Evolutionary conservation across 139 green algal genomes (phyloP).

Genomic region (Dunaliella primolecta): DNA sequence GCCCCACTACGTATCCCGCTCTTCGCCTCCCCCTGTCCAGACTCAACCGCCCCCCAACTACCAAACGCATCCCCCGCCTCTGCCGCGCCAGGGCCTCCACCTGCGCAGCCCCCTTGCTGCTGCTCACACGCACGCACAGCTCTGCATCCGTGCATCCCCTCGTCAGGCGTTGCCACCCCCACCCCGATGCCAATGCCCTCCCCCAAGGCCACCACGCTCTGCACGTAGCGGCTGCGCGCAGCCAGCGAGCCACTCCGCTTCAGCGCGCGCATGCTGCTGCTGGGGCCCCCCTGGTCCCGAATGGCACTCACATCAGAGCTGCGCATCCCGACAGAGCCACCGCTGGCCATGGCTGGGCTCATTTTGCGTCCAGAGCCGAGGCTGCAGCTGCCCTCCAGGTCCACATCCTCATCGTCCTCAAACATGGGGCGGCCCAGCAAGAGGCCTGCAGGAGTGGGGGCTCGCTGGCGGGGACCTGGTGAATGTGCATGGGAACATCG

Average conservation of each 20-base stretch:
- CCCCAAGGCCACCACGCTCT: not conserved
- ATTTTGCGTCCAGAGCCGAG: no score
- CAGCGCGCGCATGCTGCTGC: not conserved
- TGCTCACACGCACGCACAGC: no score
- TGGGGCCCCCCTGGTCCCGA: not conserved
- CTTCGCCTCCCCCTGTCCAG: no score
- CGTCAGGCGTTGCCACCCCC: not conserved
- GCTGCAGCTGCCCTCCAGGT: not conserved
- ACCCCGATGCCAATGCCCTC: not conserved
- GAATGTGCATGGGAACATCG: no score
- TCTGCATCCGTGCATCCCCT: no score
- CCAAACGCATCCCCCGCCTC: not conserved
- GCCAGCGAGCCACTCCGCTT: not conserved
- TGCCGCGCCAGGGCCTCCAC: no score
- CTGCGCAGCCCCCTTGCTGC: no score
- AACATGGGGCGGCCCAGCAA: not conserved
- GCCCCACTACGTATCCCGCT: no score
- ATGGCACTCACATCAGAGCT: not conserved
- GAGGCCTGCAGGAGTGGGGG: not conserved
- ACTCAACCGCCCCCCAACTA: not conserved
- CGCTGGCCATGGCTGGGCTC: not conserved
- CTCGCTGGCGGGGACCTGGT: not conserved
- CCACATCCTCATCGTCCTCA: constrained; percentile 5
- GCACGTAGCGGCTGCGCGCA: not conserved
- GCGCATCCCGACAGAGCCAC: not conserved